A percentile compares a stretch with the other conserved stretches of the same genome.
phyloP scores from a whole-genome alignment of 1,139 yeast genomes.

The Wickerhamiella pararugosa region DNA sequence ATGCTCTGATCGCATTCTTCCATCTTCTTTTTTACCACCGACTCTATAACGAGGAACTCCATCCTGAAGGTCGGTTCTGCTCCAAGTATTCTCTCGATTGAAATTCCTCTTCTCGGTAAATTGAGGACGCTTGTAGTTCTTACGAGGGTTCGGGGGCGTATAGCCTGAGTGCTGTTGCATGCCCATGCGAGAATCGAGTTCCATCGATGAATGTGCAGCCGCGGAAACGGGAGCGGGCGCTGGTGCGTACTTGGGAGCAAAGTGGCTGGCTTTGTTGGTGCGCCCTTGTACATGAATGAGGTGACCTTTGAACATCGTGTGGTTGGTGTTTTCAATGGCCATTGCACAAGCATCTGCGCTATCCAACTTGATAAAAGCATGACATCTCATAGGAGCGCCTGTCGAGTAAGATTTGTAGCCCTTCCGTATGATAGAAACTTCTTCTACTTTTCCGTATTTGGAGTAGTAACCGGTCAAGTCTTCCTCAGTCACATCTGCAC shows the following conservation, averaged over 20 bases:
- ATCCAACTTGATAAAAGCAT: conserved; percentile 8
- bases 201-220: too few relatives aligned
- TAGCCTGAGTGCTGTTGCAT: too few relatives aligned
- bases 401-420: neutral
- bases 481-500: conserved; percentile 38
- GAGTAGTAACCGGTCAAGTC: conserved; percentile 43
- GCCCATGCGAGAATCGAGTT: too few relatives aligned
- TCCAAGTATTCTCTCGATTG: too few relatives aligned
- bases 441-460: conserved; percentile 46
- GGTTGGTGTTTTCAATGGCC: conserved; percentile 39
- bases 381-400: neutral
- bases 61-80: too few relatives aligned
- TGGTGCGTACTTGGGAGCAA: neutral
- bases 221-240: neutral
- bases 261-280: neutral
- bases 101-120: too few relatives aligned
- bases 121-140: too few relatives aligned
- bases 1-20: too few relatives aligned
- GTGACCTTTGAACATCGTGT: conserved; percentile 52
- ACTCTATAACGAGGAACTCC: too few relatives aligned
- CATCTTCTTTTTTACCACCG: too few relatives aligned
- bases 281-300: conserved; percentile 49
- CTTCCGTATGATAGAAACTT: neutral
- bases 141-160: too few relatives aligned
- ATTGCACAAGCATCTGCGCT: conserved; percentile 1